A percentile compares a stretch with the other conserved stretches of the same genome.
Evolutionary conservation across 371 early-diverging fungal species (phyloP).

Genomic region (Apophysomyces trapeziformis): DNA sequence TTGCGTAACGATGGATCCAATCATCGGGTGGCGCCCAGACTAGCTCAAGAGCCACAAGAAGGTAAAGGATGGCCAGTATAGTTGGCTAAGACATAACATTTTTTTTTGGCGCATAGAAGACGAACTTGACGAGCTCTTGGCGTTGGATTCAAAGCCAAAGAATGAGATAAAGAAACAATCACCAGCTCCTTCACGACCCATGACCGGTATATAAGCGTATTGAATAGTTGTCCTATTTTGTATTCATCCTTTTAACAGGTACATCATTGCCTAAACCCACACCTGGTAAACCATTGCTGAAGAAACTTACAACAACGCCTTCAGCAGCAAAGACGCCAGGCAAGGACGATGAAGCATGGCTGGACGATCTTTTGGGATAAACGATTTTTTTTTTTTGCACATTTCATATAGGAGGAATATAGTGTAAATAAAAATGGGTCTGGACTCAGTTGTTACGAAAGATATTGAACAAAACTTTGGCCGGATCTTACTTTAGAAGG

Average conservation of each 20-base stretch:
- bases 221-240: no score
- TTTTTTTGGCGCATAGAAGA: neutral
- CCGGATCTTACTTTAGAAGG: neutral
- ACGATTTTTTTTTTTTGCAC: neutral
- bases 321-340: conserved; percentile 1
- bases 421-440: no score
- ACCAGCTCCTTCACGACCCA: neutral
- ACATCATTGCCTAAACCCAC: conserved; percentile 11
- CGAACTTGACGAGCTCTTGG: conserved; percentile 24
- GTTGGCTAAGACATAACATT: neutral
- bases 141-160: conserved; percentile 13
- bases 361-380: conserved; percentile 47
- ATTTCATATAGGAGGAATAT: no score
- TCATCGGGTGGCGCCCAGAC: conserved; percentile 17
- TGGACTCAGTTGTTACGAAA: neutral
- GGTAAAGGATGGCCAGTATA: neutral
- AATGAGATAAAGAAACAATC: conserved; percentile 1
- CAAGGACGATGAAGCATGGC: conserved; percentile 47
- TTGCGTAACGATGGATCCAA: conserved; percentile 42
- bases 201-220: no score
- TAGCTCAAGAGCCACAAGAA: conserved; percentile 3
- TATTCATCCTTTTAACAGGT: neutral
- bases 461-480: neutral
- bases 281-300: neutral
- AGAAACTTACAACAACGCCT: neutral